phyloP scores from a whole-genome alignment of 1,284 basidiomycete species.

The Tilletia caries region DNA sequence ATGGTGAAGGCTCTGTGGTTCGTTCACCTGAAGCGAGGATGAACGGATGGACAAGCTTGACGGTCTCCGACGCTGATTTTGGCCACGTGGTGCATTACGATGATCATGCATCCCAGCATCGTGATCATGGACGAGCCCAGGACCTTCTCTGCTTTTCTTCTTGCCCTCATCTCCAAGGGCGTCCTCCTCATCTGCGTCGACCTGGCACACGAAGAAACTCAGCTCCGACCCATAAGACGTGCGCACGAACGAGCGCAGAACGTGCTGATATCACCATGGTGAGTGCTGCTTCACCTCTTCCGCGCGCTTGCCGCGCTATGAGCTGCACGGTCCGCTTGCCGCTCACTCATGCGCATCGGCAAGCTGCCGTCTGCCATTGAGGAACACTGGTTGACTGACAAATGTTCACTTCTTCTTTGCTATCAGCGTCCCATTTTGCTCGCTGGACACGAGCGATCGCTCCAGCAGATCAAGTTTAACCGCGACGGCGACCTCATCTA shows the following conservation, averaged over 20 bases:
- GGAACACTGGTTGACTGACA: too few species aligned
- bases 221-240: too few species aligned
- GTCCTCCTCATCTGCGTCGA: background rate
- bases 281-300: background rate
- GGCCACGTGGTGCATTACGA: too few species aligned
- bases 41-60: too few species aligned
- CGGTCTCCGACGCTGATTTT: too few species aligned
- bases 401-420: background rate
- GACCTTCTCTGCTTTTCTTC: constrained; percentile 10
- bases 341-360: too few species aligned
- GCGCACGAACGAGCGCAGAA: background rate
- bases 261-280: background rate
- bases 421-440: constrained; percentile 51
- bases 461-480: constrained; percentile 77
- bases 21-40: too few species aligned
- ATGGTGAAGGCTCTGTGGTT: too few species aligned
- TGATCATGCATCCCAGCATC: background rate
- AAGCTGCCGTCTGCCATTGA: too few species aligned
- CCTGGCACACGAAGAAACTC: background rate
- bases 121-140: too few species aligned
- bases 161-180: background rate
- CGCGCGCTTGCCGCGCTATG: background rate
- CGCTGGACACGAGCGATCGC: constrained; percentile 89
- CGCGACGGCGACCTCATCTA: constrained; percentile 92
- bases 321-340: too few species aligned